These are phyloP conservation scores for Hericium alpestre DNA, from an alignment of 768 basidiomycete species.

Conservation along the genomic window DNA sequence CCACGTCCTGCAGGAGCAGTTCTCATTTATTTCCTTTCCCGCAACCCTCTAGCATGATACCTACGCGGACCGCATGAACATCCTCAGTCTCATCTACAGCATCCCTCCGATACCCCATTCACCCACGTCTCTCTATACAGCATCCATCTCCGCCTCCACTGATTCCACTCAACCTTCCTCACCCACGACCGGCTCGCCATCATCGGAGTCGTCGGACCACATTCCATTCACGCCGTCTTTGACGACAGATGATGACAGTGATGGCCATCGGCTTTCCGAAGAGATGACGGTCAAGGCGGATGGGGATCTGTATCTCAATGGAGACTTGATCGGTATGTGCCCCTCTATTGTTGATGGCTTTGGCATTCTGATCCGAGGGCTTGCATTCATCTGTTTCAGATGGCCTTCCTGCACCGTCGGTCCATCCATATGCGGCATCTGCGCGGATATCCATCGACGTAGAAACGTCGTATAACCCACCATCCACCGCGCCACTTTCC, in stretches of 20 bases:
- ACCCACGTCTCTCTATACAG: slow-evolving; percentile 39
- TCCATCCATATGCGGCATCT: slow-evolving; percentile 2
- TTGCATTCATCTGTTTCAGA: neutral
- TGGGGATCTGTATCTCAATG: slow-evolving; percentile 7
- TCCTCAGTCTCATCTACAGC: slow-evolving; percentile 80
- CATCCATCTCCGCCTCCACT: slow-evolving; percentile 32
- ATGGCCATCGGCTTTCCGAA: slow-evolving; percentile 11
- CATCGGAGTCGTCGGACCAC: slow-evolving; percentile 36
- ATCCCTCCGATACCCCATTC: slow-evolving; percentile 70
- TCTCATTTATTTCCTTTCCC: slow-evolving; percentile 2
- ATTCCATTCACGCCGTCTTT: slow-evolving; percentile 19
- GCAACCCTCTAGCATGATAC: slow-evolving; percentile 66
- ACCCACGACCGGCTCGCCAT: slow-evolving; percentile 38
- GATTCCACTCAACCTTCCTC: slow-evolving; percentile 43
- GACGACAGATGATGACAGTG: slow-evolving; percentile 17
- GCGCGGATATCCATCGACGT: neutral
- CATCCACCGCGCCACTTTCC: neutral
- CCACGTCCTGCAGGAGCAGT: neutral
- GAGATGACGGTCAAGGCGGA: slow-evolving; percentile 14
- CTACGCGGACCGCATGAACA: slow-evolving; percentile 90
- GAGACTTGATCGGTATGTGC: slow-evolving; percentile 2
- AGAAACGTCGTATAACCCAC: neutral
- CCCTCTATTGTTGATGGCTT: neutral
- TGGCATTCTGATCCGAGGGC: neutral
- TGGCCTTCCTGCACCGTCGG: neutral